Percentiles rank a stretch among this genome's conserved stretches.
These are phyloP conservation scores for Plasmodium reichenowi DNA, from an alignment of 169 alveolate genomes.

Conservation along the genomic window DNA sequence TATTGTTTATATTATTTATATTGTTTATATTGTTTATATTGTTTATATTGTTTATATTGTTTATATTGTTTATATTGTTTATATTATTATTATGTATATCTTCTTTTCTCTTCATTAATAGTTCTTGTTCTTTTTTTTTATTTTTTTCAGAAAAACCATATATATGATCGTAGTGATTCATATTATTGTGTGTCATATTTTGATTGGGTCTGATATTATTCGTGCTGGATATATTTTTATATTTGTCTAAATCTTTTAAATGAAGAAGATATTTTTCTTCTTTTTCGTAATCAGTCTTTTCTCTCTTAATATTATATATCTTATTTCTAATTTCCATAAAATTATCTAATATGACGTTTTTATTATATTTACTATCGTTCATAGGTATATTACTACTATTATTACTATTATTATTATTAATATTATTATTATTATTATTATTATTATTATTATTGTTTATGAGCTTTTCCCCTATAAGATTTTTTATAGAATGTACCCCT, in stretches of 20 bases:
- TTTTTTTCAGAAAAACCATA: conserved; percentile 4
- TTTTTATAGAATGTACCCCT: not conserved
- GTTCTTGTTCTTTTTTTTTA: conserved; percentile 10
- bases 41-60: not conserved
- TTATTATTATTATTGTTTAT: not conserved
- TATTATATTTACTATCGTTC: not conserved
- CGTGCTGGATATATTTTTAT: conserved; percentile 18
- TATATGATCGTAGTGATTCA: not conserved
- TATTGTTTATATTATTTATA: not conserved
- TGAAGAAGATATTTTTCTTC: conserved; percentile 31
- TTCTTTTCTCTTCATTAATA: conserved; percentile 8
- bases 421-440: not conserved
- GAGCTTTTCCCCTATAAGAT: not conserved
- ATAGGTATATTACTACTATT: not conserved
- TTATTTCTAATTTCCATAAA: conserved; percentile 14
- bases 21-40: not conserved
- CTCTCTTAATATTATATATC: conserved; percentile 53
- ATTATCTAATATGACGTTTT: not conserved
- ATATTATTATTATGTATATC: not conserved
- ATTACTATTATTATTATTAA: not conserved
- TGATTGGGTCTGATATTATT: conserved; percentile 8
- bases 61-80: not conserved
- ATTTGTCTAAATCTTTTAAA: conserved; percentile 21
- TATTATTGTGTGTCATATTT: not conserved
- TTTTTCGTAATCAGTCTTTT: conserved; percentile 33